Percentiles rank a stretch among this genome's conserved stretches.
Evolutionary conservation across 257 asterid species (phyloP).

Genomic region (Eucommia ulmoides): DNA sequence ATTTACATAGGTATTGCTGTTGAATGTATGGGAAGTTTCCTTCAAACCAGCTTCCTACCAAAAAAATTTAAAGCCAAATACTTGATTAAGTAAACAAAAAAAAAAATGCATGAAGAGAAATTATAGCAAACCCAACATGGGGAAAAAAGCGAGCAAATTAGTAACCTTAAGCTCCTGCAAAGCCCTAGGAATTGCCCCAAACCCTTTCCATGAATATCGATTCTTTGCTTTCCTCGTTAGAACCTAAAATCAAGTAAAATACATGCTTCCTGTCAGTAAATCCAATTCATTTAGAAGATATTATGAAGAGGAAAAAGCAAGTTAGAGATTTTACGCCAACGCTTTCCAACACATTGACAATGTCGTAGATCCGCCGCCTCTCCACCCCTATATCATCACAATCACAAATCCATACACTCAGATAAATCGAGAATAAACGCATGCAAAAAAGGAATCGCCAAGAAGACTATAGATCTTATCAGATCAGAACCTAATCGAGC

Average conservation of each 20-base stretch:
- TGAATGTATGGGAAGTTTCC: slow-evolving; percentile 37
- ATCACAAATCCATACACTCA: too few relatives aligned
- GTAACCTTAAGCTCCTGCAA: slow-evolving; percentile 58
- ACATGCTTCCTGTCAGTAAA: not conserved
- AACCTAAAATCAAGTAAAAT: slow-evolving; percentile 32
- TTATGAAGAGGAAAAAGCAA: not conserved
- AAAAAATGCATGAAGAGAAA: not conserved
- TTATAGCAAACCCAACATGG: not conserved
- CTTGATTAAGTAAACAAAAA: not conserved
- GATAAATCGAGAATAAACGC: not conserved
- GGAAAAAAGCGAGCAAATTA: not conserved
- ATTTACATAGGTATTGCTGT: slow-evolving; percentile 39
- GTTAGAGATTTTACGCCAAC: slow-evolving; percentile 64
- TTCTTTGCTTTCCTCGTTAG: slow-evolving; percentile 81
- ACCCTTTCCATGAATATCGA: slow-evolving; percentile 91
- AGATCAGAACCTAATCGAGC: slow-evolving; percentile 43
- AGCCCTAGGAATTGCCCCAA: slow-evolving; percentile 61
- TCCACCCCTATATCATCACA: slow-evolving; percentile 55
- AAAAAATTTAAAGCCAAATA: not conserved
- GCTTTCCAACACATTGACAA: slow-evolving; percentile 89
- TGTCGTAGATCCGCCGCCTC: slow-evolving; percentile 96
- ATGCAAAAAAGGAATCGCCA: not conserved
- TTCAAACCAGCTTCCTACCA: slow-evolving; percentile 58
- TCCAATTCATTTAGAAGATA: not conserved
- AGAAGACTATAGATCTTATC: not conserved